phyloP scores from a whole-genome alignment of 192 early-diverging fungal species.

The Coemansia sp. region DNA sequence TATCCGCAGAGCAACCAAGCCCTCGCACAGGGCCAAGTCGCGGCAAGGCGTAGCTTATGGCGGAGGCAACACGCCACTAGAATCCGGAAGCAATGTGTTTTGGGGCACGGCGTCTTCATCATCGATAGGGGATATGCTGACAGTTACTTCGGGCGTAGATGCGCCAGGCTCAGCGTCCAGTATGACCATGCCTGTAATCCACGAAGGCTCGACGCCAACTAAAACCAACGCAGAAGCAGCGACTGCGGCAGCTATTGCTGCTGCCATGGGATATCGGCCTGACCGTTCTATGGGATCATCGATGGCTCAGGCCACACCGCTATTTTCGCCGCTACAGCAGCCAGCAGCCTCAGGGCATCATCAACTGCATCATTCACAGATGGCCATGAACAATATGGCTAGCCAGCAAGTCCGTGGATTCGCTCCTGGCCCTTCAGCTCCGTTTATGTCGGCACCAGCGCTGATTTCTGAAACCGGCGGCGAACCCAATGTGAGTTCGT shows the following conservation, averaged over 20 bases:
- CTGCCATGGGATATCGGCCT: conserved; percentile 6
- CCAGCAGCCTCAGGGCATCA: background rate
- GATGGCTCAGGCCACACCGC: conserved; percentile 1
- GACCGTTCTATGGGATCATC: background rate
- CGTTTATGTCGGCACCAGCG: conserved; percentile 47
- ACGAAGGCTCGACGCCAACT: background rate
- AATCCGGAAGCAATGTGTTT: conserved; percentile 3
- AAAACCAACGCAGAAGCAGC: background rate
- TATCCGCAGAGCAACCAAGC: conserved; percentile 44
- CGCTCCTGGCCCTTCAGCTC: conserved; percentile 8
- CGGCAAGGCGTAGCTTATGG: conserved; percentile 11
- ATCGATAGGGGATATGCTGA: conserved; percentile 22
- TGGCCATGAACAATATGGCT: background rate
- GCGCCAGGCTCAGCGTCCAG: background rate
- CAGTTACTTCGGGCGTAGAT: background rate
- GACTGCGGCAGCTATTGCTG: conserved; percentile 2
- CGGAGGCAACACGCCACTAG: conserved; percentile 18
- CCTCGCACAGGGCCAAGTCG: conserved; percentile 16
- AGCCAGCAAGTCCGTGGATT: background rate
- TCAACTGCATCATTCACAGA: background rate
- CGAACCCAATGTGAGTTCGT: conserved; percentile 39
- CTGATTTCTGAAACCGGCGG: conserved; percentile 39
- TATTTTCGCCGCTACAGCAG: conserved; percentile 7
- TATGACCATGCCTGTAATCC: conserved; percentile 10
- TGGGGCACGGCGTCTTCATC: conserved; percentile 21